Evolutionary conservation across 202 grass and related monocot species (phyloP), one percentile per base, ranked within the genome.

Genomic region (Schoenoplectus triqueter): DNA sequence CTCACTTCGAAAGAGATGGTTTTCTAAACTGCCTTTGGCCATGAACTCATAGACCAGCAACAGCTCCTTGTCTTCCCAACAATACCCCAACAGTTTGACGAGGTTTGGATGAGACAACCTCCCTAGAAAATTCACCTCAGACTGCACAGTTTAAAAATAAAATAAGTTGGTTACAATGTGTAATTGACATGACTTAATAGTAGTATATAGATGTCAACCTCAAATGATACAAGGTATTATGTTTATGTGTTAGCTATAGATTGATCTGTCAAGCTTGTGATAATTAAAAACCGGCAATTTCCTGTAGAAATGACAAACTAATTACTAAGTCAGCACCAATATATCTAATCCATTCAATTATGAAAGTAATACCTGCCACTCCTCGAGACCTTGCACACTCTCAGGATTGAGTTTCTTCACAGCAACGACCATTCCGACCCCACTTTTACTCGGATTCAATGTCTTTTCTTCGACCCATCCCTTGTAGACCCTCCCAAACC

Each of bases 51-150:
- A 97, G 5, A 94, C 90, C 17, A 97, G 94, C 2, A 97, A 74
- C 5, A 97, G 92, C 69, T 97, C 94, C 18, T 70, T 84, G 39
- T 90, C 87, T 17, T 97, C 94, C 94, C 87, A 88, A 87, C 82
- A 91, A 73, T 97, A 97, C 17, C 94, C 92, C 85, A 97, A 88
- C 40, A 97, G 90, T 87, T 90, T 97, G 66, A 97, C 94, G 1
- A 94, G 90, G 83, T 94, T 97, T 64, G 94, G 94, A 57, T 97
- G 94, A 2, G 94, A 94, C 71, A 97, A 83, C 41, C 92, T 91
- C 84, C 94, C 94, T 3, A 97, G 90, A 66, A 97, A 97, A 91
- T 97, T 97, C 69, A 97, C 94, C 86, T 97, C 94, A 74, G 94
- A 94, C 92, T 97, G 84, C 84, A 90, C 75, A 19, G 45, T 75